Evolutionary conservation across 148 eudicot genomes (phyloP), one percentile per base, ranked within the genome.

Genomic region (Agrostemma githago): DNA sequence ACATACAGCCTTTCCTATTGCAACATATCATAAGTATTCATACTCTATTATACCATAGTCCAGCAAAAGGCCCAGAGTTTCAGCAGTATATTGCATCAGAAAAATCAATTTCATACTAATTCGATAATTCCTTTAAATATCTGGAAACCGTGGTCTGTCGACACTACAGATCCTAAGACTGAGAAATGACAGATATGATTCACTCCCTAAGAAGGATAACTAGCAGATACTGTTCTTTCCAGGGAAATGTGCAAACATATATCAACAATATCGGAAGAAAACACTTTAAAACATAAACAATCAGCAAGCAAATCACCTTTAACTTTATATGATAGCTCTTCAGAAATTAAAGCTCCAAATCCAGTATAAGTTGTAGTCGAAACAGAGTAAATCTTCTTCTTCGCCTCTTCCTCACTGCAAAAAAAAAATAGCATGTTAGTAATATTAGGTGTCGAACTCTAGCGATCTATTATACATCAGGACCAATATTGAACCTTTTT

Each of bases 351-450:
- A 79, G 91, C 92, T 69, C 98, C 98, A 73, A 93, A 93, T 6
- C 98, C 98, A 61, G 98, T 93, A 79, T 93, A 93, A 3, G 98
- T 91, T 1, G 91, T 82, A 1, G 98, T 93, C 46, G 84, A 88
- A 76, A 93, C 89, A n/a, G 97, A 93, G 70, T 93, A 93, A 51
- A 93, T 93, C 85, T 88, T 93, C 87, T 88, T 88, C 82, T 81
- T 93, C 2, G 98, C 98, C 85, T 91, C 95, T 65, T 91, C 98
- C 81, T 93, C 98, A 82, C 97, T 93, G 71, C 44, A 10, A 65
- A 63, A 20, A 63, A 20, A 74, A 19, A 10, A 67, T n/a, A 73
- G 17, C 16, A 59, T 11, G 16, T 11, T 3, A 64, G 14, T 5
- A 64, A 34, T 39, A 26, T 41, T 15, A 64, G 11, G 46, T 14